These are phyloP conservation scores for Suillus lakei DNA, from an alignment of 768 basidiomycete species.

Conservation along the genomic window DNA sequence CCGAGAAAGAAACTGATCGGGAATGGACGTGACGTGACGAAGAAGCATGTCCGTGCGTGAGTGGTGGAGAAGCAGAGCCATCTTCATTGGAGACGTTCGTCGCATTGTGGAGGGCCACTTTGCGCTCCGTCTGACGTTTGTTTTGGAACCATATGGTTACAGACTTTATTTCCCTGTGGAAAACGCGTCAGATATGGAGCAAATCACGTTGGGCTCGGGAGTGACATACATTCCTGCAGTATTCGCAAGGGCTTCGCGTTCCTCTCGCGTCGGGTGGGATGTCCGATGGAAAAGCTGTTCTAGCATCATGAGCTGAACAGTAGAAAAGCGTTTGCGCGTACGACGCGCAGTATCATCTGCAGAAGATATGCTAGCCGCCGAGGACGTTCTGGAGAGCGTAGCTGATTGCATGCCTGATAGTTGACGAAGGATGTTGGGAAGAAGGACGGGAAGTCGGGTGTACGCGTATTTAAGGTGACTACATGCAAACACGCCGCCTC, in stretches of 20 bases:
- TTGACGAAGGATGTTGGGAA: not conserved
- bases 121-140: slow-evolving; percentile 53
- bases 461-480: slow-evolving; percentile 29
- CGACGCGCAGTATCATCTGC: slow-evolving; percentile 52
- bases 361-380: slow-evolving; percentile 59
- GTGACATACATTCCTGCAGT: slow-evolving; percentile 64
- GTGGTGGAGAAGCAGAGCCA: slow-evolving; percentile 23
- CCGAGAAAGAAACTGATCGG: slow-evolving; percentile 36
- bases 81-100: slow-evolving; percentile 23
- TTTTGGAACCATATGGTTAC: slow-evolving; percentile 43
- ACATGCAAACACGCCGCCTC: slow-evolving; percentile 4
- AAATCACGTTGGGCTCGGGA: not conserved
- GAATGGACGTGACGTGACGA: slow-evolving; percentile 39
- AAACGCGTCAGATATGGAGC: slow-evolving; percentile 16
- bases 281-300: slow-evolving; percentile 75
- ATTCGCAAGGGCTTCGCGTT: slow-evolving; percentile 66
- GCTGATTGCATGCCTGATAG: slow-evolving; percentile 19
- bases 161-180: slow-evolving; percentile 37
- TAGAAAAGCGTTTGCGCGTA: slow-evolving; percentile 74
- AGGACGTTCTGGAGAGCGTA: slow-evolving; percentile 57
- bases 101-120: slow-evolving; percentile 50
- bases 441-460: slow-evolving; percentile 4
- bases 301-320: slow-evolving; percentile 69
- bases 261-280: slow-evolving; percentile 76
- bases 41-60: slow-evolving; percentile 31